Base-by-base conservation (phyloP, 2,329 filamentous ascomycete genomes). In the Claviceps quebecensis region DNA sequence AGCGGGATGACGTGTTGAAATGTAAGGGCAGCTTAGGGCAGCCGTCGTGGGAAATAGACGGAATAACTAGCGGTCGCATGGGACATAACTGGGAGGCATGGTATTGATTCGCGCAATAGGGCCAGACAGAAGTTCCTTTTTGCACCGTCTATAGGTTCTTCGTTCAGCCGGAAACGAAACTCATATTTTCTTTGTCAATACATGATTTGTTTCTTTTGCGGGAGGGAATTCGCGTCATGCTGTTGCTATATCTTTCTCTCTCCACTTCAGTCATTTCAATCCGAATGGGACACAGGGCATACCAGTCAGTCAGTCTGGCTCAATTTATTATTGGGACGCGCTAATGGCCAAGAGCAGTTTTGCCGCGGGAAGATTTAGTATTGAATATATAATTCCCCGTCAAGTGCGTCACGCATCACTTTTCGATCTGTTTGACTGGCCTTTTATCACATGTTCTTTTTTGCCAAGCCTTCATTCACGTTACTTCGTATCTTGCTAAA, bases 1-100 rank as follows among this genome's bases (percentile, higher is more conserved):
- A 72, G 61, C 54, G 11, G 46, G n/a, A 45, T 50, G 13, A 17
- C 44, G 22, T 38, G 16, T 43, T 8, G 19, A 6, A 36, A 4
- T 23, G n/a, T n/a, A 14, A 4, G 2, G 45, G 5, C 11, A 13
- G 29, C 9, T n/a, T 9, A 4, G 2, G 45, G 5, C 11, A 13
- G 29, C 9, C 5, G 34, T 13, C n/a, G 4, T 47, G 37, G 17
- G 17, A 34, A 38, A 19, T 39, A 44, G 23, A 19, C 16, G 38
- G n/a, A 26, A n/a, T n/a, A 43, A 45, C 16, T 19, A 9, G 6
- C 5, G 44, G 44, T n/a, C 7, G 43, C 13, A 29, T 22, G 16
- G 29, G 23, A 36, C 19, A 16, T 16, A 14, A 22, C 16, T 47
- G 51, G 38, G 48, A 16, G 43, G 37, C 36, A 47, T 40, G 8